Evolutionary conservation across 2,329 filamentous ascomycete species (phyloP).

Genomic region (Cladophialophora carrionii): DNA sequence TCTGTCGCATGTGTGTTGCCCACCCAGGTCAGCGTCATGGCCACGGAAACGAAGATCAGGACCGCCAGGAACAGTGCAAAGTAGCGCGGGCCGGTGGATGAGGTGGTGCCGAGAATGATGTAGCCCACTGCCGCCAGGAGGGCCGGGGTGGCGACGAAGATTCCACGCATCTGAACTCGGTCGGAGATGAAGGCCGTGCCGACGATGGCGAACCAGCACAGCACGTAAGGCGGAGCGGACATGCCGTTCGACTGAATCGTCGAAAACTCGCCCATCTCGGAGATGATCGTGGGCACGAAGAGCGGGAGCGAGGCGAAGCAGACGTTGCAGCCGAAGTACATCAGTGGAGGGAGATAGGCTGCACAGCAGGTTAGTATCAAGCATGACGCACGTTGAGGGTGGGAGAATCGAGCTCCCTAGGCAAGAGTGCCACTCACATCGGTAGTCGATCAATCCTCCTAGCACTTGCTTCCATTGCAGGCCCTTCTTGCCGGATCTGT

Average conservation of each 20-base stretch:
- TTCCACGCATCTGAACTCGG: slow-evolving; percentile 64
- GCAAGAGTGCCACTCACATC: slow-evolving; percentile 50
- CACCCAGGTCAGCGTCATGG: slow-evolving; percentile 72
- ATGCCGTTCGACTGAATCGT: slow-evolving; percentile 70
- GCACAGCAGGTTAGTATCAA: background rate
- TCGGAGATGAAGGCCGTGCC: slow-evolving; percentile 66
- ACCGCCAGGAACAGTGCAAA: slow-evolving; percentile 60
- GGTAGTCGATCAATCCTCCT: slow-evolving; percentile 49
- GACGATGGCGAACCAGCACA: slow-evolving; percentile 68
- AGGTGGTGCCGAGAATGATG: slow-evolving; percentile 63
- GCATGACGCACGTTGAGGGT: background rate
- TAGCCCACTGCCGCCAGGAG: slow-evolving; percentile 65
- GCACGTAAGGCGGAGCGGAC: slow-evolving; percentile 70
- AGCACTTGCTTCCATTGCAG: slow-evolving; percentile 55
- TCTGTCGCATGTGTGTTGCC: slow-evolving; percentile 46
- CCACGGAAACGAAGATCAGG: slow-evolving; percentile 69
- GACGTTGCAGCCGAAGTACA: slow-evolving; percentile 66
- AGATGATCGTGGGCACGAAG: slow-evolving; percentile 66
- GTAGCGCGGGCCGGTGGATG: slow-evolving; percentile 56
- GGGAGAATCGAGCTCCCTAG: background rate
- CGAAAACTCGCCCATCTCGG: slow-evolving; percentile 67
- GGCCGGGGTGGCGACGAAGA: slow-evolving; percentile 62
- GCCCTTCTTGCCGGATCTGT: slow-evolving; percentile 35
- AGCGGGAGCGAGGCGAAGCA: slow-evolving; percentile 68
- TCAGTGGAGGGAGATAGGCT: slow-evolving; percentile 52